These are phyloP conservation scores for Candida frijolesensis DNA, from an alignment of 1,139 yeast genomes.

Conservation along the genomic window DNA sequence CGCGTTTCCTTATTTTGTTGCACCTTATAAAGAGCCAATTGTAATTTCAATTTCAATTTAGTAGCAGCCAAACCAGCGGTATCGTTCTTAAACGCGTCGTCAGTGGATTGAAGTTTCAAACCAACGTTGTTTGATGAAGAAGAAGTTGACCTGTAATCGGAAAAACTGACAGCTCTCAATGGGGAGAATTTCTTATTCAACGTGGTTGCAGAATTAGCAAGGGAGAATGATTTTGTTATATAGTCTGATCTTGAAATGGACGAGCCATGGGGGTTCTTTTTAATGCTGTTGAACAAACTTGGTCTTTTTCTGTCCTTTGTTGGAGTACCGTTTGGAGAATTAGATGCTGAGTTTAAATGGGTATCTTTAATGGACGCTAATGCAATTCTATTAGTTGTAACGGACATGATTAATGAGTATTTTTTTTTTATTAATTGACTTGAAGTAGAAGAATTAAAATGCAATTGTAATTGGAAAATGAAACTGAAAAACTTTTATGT, in stretches of 20 bases:
- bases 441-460: background rate
- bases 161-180: slow-evolving; percentile 22
- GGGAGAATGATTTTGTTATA: slow-evolving; percentile 15
- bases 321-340: slow-evolving; percentile 1
- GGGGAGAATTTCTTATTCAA: slow-evolving; percentile 14
- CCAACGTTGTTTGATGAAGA: slow-evolving; percentile 3
- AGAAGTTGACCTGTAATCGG: slow-evolving; percentile 25
- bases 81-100: slow-evolving; percentile 20
- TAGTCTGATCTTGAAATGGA: slow-evolving; percentile 12
- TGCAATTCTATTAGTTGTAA: slow-evolving; percentile 32
- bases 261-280: background rate
- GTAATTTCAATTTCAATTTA: slow-evolving; percentile 68
- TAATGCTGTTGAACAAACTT: slow-evolving; percentile 4
- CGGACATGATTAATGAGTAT: slow-evolving; percentile 12
- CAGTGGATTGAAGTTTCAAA: slow-evolving; percentile 8
- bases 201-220: slow-evolving; percentile 15
- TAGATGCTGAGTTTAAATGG: slow-evolving; percentile 29
- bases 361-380: slow-evolving; percentile 40
- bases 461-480: background rate
- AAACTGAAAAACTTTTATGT: background rate
- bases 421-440: background rate
- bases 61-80: slow-evolving; percentile 53
- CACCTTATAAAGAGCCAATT: slow-evolving; percentile 77
- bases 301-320: slow-evolving; percentile 11
- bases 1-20: slow-evolving; percentile 23